Base-by-base conservation (phyloP, 345 rosid genomes). In the Xanthoceras sorbifolium region DNA sequence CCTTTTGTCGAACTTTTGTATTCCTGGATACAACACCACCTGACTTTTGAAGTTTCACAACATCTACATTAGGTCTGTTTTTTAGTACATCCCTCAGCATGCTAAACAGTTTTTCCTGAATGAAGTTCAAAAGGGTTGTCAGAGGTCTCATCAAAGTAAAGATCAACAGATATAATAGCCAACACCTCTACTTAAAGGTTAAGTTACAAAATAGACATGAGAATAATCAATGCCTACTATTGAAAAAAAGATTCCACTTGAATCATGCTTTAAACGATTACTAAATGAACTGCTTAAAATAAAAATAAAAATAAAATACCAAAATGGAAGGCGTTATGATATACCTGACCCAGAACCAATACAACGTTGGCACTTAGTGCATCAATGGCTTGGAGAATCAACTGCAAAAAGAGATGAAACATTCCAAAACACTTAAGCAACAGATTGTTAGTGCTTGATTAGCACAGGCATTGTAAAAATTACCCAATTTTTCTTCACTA, bases 31-130 rank as follows among this genome's bases (percentile, higher is more conserved):
- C 99, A 82, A 92, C 97, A 60, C 97, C 98, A 46, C 97, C 98
- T 0, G 95, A 96, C 81, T 83, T 90, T 74, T 92, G 97, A 84
- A 92, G 98, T 78, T 93, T 92, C 82, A 96, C 97, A 17, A 93
- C 97, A 55, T 92, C 99, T 2, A 96, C 89, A 54, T 84, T 89
- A 46, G 92, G 91, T 83, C 86, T 90, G 72, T 42, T 86, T 84
- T 40, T 90, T 44, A 89, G 80, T n/a, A 86, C 92, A 75, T 94
- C 91, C 73, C 85, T 90, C 38, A 92, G 94, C 94, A 89, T 87
- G 88, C 98, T 96, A 88, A 91, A 96, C 74, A 96, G 97, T 76
- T 96, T 93, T 84, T 93, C 98, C 92, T 91, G 90, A 69, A 76
- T 18, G 36, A 17, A 75, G 61, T 70, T 69, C 32, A 74, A 25